Evolutionary conservation across 2,329 filamentous ascomycete genomes (phyloP), one percentile per base, ranked within the genome.

Genomic region (Chalaropsis thielavioides): DNA sequence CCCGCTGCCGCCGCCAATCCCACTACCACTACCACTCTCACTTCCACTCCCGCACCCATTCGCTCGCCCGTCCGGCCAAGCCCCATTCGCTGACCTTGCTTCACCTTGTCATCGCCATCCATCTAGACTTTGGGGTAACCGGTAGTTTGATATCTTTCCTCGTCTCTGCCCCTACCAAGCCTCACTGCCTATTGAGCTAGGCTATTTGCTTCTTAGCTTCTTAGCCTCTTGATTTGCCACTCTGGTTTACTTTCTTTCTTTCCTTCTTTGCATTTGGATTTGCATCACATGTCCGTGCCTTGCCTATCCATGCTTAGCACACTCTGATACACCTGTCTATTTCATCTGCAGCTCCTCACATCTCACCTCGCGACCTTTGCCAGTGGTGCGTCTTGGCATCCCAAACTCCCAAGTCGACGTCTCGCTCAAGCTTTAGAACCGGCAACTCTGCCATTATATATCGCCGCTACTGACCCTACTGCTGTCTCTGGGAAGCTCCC

Each of bases 221-320:
- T 58, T 27, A 58, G 51, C 51, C 51, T 58, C 51, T 58, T 58
- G 51, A 58, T 58, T 58, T 17, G 51, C 51, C 51, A 58, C 51
- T 58, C 38, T 58, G 51, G 51, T 10, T 27, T 58, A 58, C 38
- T 58, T 58, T 58, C 51, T 58, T 58, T 54, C 49, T 58, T 58
- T 58, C 51, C 38, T 58, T 54, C 49, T 27, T n/a, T 58, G 51
- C 51, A 58, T 17, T 31, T 58, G 27, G 27, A 58, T 58, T 58
- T 58, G 51, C 51, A 58, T 61, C 59, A 61, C 59, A 44, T 61
- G 59, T 41, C 59, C 58, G 58, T 61, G 58, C 38, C 58, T 61
- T 61, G 58, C 19, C 58, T 61, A 27, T 24, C 6, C 35, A 61
- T 44, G 59, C 35, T 11, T 41, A 24, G 17, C 38, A 24, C 6